phyloP scores from a whole-genome alignment of 2,329 filamentous ascomycete species.

The Penicillium concentricum region DNA sequence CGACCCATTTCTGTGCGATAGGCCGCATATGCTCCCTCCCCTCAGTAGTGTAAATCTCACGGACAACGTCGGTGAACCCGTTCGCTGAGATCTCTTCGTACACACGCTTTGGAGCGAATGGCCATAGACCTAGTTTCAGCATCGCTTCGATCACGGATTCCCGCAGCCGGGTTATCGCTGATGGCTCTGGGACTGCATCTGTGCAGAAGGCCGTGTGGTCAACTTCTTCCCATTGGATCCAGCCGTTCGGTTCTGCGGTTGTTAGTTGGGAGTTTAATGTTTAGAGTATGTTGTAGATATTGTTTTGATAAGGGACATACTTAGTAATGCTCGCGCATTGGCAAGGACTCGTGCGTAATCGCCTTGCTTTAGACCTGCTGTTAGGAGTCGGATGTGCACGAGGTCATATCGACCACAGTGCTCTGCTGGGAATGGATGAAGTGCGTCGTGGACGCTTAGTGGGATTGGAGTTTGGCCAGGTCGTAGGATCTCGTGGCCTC shows the following conservation, averaged over 20 bases:
- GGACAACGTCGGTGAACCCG: constrained; percentile 10
- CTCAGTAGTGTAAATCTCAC: constrained; percentile 12
- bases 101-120: constrained; percentile 11
- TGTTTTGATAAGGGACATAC: constrained; percentile 12
- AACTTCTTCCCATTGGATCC: constrained; percentile 32
- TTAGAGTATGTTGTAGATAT: background rate
- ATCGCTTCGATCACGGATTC: constrained; percentile 12
- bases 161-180: constrained; percentile 7
- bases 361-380: constrained; percentile 26
- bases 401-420: constrained; percentile 31
- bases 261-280: background rate
- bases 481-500: constrained; percentile 12
- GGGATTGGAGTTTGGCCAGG: constrained; percentile 4
- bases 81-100: constrained; percentile 6
- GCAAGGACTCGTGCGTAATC: constrained; percentile 21
- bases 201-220: constrained; percentile 21
- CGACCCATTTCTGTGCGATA: constrained; percentile 17
- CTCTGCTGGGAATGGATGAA: constrained; percentile 27
- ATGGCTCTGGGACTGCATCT: constrained; percentile 6
- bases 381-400: constrained; percentile 30
- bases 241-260: constrained; percentile 24
- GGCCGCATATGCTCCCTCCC: constrained; percentile 13
- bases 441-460: constrained; percentile 24
- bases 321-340: constrained; percentile 30
- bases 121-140: constrained; percentile 13